A percentile compares a stretch with the other conserved stretches of the same genome.
Conservation (phyloP, 805 yeast species). For the Candida adriatica region DNA sequence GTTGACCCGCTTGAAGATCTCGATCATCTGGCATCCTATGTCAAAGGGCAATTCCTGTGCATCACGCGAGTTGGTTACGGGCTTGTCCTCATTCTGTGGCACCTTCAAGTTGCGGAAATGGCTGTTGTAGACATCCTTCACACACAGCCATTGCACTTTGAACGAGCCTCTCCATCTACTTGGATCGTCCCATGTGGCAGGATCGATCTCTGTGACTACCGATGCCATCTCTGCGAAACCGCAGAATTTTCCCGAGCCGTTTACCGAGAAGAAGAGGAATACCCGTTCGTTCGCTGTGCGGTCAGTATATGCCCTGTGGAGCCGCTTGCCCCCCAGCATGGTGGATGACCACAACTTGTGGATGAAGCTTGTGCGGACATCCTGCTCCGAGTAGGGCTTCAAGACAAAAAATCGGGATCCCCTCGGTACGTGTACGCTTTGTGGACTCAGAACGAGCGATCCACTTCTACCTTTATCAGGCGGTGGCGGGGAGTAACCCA, state of each 20-base stretch:
- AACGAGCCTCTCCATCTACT: slow-evolving; percentile 46
- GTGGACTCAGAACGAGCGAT: slow-evolving; percentile 13
- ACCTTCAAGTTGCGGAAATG: slow-evolving; percentile 36
- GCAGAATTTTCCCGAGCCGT: slow-evolving; percentile 50
- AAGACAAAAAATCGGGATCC: slow-evolving; percentile 41
- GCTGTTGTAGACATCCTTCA: slow-evolving; percentile 45
- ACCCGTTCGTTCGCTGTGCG: slow-evolving; percentile 26
- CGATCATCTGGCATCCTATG: slow-evolving; percentile 40
- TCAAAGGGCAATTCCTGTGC: slow-evolving; percentile 50
- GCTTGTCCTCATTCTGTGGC: slow-evolving; percentile 38
- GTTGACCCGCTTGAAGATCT: slow-evolving; percentile 29
- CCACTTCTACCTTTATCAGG: too few relatives aligned
- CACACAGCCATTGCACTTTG: slow-evolving; percentile 44
- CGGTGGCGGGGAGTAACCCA: too few relatives aligned
- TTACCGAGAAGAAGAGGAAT: slow-evolving; percentile 50
- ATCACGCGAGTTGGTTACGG: slow-evolving; percentile 55
- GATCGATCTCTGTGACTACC: slow-evolving; percentile 19
- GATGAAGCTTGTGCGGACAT: slow-evolving; percentile 41
- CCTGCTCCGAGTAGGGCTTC: slow-evolving; percentile 43
- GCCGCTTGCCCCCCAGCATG: slow-evolving; percentile 45
- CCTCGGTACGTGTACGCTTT: slow-evolving; percentile 21
- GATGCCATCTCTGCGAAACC: slow-evolving; percentile 51
- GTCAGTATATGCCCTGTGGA: slow-evolving; percentile 34
- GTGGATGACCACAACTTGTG: slow-evolving; percentile 57
- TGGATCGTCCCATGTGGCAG: slow-evolving; percentile 34